A percentile compares a stretch with the other conserved stretches of the same genome.
Conservation (phyloP, 2,329 filamentous ascomycete species). For the Colletotrichum cordylinicola region DNA sequence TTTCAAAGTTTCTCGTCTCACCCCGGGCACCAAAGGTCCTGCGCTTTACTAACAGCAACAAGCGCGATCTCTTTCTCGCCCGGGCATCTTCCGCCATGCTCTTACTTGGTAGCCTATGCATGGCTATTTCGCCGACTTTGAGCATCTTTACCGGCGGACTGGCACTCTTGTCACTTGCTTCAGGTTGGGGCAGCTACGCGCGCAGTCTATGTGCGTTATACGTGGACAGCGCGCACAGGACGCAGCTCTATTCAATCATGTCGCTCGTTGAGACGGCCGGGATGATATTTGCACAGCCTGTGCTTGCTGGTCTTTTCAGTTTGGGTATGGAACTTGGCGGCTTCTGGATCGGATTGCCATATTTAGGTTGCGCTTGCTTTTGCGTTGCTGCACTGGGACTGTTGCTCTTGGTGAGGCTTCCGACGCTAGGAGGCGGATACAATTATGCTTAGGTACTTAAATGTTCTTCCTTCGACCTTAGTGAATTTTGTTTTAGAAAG, state of each 20-base stretch:
- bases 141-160: conserved; percentile 31
- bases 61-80: conserved; percentile 31
- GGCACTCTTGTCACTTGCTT: conserved; percentile 32
- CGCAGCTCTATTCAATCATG: conserved; percentile 31
- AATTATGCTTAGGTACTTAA: conserved; percentile 27
- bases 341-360: conserved; percentile 33
- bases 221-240: conserved; percentile 30
- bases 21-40: conserved; percentile 24
- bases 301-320: conserved; percentile 32
- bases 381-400: not conserved
- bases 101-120: conserved; percentile 27
- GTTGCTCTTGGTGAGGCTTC: conserved; percentile 8
- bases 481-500: not conserved
- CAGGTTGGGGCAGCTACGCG: conserved; percentile 29
- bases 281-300: conserved; percentile 30
- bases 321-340: conserved; percentile 34
- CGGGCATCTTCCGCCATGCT: conserved; percentile 26
- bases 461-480: not conserved
- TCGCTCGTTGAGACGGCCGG: conserved; percentile 27
- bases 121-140: conserved; percentile 29
- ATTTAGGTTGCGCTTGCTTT: conserved; percentile 31
- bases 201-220: conserved; percentile 29
- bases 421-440: conserved; percentile 20
- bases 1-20: conserved; percentile 26
- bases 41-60: conserved; percentile 26